These are phyloP conservation scores for Cladosporium sp. DNA, from an alignment of 2,329 filamentous ascomycete genomes.

Conservation along the genomic window DNA sequence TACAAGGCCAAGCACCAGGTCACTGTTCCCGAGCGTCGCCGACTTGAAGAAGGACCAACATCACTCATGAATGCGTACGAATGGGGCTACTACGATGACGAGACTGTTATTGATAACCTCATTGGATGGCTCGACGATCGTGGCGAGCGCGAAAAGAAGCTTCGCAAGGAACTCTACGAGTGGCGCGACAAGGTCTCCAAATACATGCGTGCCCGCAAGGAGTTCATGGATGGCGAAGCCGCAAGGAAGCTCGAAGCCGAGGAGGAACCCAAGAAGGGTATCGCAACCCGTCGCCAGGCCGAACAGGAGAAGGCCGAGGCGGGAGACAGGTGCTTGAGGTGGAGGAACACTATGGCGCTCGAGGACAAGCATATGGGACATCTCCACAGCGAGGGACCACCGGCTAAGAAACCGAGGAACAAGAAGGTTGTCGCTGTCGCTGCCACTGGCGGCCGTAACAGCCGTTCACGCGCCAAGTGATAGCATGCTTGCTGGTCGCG, in stretches of 20 bases:
- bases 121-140: conserved; percentile 87
- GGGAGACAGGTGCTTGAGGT: conserved; percentile 63
- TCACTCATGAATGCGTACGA: conserved; percentile 75
- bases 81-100: conserved; percentile 90
- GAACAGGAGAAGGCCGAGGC: conserved; percentile 56
- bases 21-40: conserved; percentile 83
- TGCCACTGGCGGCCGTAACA: not conserved
- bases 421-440: conserved; percentile 24
- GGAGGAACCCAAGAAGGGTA: conserved; percentile 51
- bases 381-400: conserved; percentile 33
- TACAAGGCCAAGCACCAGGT: conserved; percentile 78
- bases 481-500: not conserved
- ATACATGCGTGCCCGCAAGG: conserved; percentile 61
- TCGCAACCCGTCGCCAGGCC: conserved; percentile 65
- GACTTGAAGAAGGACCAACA: conserved; percentile 79
- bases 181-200: conserved; percentile 73
- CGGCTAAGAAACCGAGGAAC: conserved; percentile 39
- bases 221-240: conserved; percentile 49
- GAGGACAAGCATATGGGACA: conserved; percentile 32
- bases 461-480: conserved; percentile 16
- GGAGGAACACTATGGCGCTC: conserved; percentile 65
- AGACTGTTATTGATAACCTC: conserved; percentile 73
- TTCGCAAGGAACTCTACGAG: conserved; percentile 80
- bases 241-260: conserved; percentile 52
- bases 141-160: conserved; percentile 80